A percentile compares a stretch with the other conserved stretches of the same genome.
These are phyloP conservation scores for Corymbia calophylla DNA, from an alignment of 441 rosid genomes.

Conservation along the genomic window DNA sequence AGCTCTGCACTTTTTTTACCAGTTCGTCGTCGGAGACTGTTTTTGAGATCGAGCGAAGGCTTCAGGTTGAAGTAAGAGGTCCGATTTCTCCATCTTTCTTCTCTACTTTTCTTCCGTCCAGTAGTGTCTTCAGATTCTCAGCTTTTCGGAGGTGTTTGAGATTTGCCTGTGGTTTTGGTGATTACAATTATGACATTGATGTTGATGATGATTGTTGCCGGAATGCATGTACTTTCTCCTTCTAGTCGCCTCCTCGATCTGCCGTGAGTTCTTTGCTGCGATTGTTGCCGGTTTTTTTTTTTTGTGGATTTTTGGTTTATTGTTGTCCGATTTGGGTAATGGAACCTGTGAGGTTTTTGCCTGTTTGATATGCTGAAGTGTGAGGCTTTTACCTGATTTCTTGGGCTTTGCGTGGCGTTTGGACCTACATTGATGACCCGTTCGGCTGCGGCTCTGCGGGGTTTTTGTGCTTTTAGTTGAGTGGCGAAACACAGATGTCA, in stretches of 20 bases:
- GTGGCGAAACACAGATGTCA: background rate
- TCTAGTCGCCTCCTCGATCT: background rate
- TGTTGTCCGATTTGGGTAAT: background rate
- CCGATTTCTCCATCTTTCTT: background rate
- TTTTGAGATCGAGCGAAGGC: background rate
- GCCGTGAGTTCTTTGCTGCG: background rate
- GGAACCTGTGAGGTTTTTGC: background rate
- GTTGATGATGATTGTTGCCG: background rate
- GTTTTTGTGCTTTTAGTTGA: background rate
- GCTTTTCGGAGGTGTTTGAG: background rate
- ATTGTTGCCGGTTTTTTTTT: background rate
- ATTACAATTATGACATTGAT: background rate
- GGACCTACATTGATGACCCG: background rate
- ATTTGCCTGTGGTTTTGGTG: background rate
- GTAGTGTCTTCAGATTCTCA: background rate
- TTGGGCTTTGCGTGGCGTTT: background rate
- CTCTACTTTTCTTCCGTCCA: background rate
- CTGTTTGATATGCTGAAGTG: background rate
- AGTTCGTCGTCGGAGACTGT: background rate
- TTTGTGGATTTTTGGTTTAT: background rate
- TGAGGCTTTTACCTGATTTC: background rate
- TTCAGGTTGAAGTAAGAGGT: background rate
- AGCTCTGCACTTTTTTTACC: background rate
- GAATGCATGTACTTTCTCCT: background rate
- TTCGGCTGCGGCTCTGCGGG: background rate